A percentile compares a stretch with the other conserved stretches of the same genome.
These are phyloP conservation scores for Saccharomycopsis javanensis DNA, from an alignment of 805 yeast genomes.

Conservation along the genomic window DNA sequence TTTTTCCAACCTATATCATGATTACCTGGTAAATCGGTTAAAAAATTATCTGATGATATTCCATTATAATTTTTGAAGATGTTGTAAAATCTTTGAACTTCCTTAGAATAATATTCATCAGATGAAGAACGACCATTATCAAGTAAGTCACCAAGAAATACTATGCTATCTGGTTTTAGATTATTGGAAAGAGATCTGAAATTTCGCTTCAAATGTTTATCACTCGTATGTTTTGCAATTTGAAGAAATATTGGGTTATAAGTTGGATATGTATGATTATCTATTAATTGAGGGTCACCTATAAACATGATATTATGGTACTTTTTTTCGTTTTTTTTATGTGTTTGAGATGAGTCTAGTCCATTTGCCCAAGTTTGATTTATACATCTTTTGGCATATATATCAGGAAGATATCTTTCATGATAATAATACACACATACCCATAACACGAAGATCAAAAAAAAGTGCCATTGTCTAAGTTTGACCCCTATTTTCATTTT, in stretches of 20 bases:
- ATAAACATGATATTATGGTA: conserved; percentile 46
- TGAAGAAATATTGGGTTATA: conserved; percentile 41
- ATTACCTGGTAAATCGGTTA: conserved; percentile 67
- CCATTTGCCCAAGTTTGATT: conserved; percentile 8
- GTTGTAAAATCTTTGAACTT: conserved; percentile 60
- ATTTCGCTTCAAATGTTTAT: conserved; percentile 71
- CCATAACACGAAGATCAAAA: conserved; percentile 6
- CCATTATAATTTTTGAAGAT: conserved; percentile 49
- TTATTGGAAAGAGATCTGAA: conserved; percentile 46
- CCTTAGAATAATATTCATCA: conserved; percentile 32
- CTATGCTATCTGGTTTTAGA: conserved; percentile 63
- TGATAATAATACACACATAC: conserved; percentile 8
- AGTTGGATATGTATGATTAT: conserved; percentile 76
- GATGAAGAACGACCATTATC: conserved; percentile 93
- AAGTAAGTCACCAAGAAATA: conserved; percentile 84
- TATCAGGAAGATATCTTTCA: conserved; percentile 8
- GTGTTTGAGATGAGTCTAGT: neutral
- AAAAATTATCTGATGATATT: conserved; percentile 30
- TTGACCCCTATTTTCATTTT: neutral
- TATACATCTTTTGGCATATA: conserved; percentile 2
- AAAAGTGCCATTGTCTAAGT: conserved; percentile 9
- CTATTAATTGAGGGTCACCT: conserved; percentile 95
- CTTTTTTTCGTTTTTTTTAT: neutral
- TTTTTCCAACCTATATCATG: conserved; percentile 95
- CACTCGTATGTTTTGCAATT: conserved; percentile 55